These are phyloP conservation scores for Botrytis byssoidea DNA, from an alignment of 2,329 filamentous ascomycete genomes.

Conservation along the genomic window DNA sequence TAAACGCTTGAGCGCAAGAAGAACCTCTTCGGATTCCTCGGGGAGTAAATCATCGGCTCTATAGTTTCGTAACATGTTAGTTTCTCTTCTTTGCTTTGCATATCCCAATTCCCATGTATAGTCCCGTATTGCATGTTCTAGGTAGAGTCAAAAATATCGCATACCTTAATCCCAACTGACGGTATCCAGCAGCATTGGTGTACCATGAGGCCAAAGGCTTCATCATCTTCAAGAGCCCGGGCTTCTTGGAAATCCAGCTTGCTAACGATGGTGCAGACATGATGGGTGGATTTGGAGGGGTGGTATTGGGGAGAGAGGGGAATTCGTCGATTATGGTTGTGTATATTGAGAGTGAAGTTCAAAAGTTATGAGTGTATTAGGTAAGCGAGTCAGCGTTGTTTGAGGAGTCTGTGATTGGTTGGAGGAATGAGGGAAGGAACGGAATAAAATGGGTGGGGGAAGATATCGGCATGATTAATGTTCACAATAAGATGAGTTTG, in stretches of 20 bases:
- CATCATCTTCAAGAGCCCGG: conserved; percentile 79
- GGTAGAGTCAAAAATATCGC: conserved; percentile 25
- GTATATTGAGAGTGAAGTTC: conserved; percentile 20
- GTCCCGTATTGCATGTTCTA: background rate
- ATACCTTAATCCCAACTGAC: conserved; percentile 88
- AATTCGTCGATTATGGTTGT: conserved; percentile 18
- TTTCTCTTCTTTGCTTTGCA: conserved; percentile 10
- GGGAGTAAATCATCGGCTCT: conserved; percentile 94
- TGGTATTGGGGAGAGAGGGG: background rate
- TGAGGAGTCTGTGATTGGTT: background rate
- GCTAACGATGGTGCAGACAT: conserved; percentile 56
- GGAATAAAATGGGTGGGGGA: conserved; percentile 8
- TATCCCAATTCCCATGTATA: background rate
- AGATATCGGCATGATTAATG: background rate
- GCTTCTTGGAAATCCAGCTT: conserved; percentile 76
- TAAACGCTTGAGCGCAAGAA: conserved; percentile 86
- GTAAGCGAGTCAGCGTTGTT: conserved; percentile 15
- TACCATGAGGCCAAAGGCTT: conserved; percentile 87
- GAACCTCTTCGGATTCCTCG: conserved; percentile 85
- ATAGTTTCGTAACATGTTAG: conserved; percentile 32
- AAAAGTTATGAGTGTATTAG: conserved; percentile 20
- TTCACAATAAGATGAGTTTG: background rate
- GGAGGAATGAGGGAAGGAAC: conserved; percentile 4
- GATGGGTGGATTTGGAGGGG: conserved; percentile 23
- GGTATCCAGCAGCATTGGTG: conserved; percentile 83